Percentiles rank a stretch among this genome's conserved stretches.
These are phyloP conservation scores for Fusarium foetens DNA, from an alignment of 2,329 filamentous ascomycete genomes.

Conservation along the genomic window DNA sequence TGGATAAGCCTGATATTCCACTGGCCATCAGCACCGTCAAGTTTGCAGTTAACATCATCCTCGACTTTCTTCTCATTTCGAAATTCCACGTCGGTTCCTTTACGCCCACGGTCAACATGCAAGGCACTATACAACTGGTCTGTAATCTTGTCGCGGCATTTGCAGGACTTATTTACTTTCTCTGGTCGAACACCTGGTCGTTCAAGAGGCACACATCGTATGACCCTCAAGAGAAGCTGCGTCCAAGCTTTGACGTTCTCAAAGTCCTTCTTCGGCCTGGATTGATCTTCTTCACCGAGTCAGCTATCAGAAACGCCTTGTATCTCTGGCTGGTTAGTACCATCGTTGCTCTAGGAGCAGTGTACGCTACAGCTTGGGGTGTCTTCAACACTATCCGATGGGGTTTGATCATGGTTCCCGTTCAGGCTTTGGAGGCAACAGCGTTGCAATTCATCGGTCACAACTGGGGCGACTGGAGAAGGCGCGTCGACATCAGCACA, in stretches of 20 bases:
- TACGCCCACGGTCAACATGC: constrained; percentile 69
- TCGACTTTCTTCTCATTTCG: constrained; percentile 74
- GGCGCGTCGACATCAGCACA: constrained; percentile 38
- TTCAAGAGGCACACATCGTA: background rate
- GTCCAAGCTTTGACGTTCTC: constrained; percentile 57
- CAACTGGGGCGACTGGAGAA: constrained; percentile 66
- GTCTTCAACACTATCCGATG: constrained; percentile 79
- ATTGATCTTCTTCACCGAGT: constrained; percentile 69
- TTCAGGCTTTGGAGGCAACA: constrained; percentile 73
- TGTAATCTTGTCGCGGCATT: constrained; percentile 68
- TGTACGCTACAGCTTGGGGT: constrained; percentile 78
- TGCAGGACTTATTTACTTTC: constrained; percentile 68
- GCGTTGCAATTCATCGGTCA: constrained; percentile 74
- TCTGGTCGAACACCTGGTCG: constrained; percentile 53
- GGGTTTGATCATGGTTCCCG: constrained; percentile 79
- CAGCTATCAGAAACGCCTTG: constrained; percentile 72
- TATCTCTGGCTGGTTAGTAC: constrained; percentile 76
- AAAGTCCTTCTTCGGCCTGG: constrained; percentile 66
- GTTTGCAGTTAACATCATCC: constrained; percentile 72
- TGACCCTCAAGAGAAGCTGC: constrained; percentile 11
- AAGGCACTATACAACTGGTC: constrained; percentile 70
- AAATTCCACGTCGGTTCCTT: constrained; percentile 67
- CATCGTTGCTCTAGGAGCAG: constrained; percentile 70
- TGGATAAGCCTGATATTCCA: constrained; percentile 76
- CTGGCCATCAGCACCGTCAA: constrained; percentile 72